A percentile compares a stretch with the other conserved stretches of the same genome.
Conservation (phyloP, 352 stramenopile genomes). For the Phytophthora ohioensis region DNA sequence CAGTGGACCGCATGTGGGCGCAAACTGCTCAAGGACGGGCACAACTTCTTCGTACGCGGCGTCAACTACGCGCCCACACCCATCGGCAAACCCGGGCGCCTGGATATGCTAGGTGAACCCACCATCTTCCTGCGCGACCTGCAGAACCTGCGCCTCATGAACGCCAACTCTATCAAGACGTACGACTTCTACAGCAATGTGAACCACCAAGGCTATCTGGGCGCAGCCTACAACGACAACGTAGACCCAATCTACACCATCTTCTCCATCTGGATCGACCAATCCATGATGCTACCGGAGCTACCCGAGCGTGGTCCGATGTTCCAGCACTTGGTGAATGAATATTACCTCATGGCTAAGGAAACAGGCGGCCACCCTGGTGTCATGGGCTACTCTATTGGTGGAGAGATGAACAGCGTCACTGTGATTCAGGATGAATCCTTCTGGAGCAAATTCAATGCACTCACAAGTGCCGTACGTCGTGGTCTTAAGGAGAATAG, state of each 20-base stretch:
- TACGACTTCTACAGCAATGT: slow-evolving; percentile 71
- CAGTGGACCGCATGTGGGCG: slow-evolving; percentile 67
- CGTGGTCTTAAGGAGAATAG: slow-evolving; percentile 53
- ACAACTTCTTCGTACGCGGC: slow-evolving; percentile 74
- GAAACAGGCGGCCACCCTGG: slow-evolving; percentile 56
- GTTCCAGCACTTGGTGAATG: slow-evolving; percentile 59
- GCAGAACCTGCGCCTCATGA: slow-evolving; percentile 73
- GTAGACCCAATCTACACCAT: slow-evolving; percentile 68
- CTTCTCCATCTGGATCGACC: slow-evolving; percentile 82
- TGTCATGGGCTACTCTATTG: slow-evolving; percentile 79
- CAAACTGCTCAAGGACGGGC: slow-evolving; percentile 65
- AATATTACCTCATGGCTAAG: slow-evolving; percentile 75
- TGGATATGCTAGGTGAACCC: slow-evolving; percentile 66
- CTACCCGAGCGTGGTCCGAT: slow-evolving; percentile 33
- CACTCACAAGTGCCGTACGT: slow-evolving; percentile 60
- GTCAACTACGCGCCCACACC: slow-evolving; percentile 80
- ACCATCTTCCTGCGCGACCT: slow-evolving; percentile 71
- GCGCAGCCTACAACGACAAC: slow-evolving; percentile 69
- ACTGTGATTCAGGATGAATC: slow-evolving; percentile 54
- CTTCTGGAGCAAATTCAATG: slow-evolving; percentile 75
- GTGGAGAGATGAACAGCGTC: slow-evolving; percentile 80
- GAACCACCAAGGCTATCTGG: slow-evolving; percentile 61
- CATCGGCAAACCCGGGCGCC: slow-evolving; percentile 56
- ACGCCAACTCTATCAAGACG: slow-evolving; percentile 77
- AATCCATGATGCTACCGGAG: slow-evolving; percentile 53